Percentiles rank a stretch among this genome's conserved stretches.
These are phyloP conservation scores for Ascomycota sp. DNA, from an alignment of 2,329 filamentous ascomycete genomes.

Conservation along the genomic window DNA sequence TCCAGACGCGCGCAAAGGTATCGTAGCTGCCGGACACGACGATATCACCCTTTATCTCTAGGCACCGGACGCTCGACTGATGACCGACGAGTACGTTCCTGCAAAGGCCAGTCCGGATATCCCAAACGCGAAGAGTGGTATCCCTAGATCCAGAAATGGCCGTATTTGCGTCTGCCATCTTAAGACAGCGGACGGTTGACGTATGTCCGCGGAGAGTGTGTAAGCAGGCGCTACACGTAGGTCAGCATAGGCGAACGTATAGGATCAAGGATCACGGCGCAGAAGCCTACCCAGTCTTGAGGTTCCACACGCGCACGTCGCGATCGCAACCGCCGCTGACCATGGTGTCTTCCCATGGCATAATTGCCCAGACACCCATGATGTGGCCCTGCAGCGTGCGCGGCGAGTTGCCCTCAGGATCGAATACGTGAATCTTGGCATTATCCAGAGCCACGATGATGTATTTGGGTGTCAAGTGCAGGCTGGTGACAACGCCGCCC, in stretches of 20 bases:
- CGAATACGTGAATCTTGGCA: constrained; percentile 95
- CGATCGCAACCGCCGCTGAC: constrained; percentile 94
- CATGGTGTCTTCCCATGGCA: constrained; percentile 86
- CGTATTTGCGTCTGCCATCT: constrained; percentile 88
- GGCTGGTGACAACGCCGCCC: constrained; percentile 85
- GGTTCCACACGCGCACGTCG: constrained; percentile 92
- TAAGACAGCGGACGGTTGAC: constrained; percentile 86
- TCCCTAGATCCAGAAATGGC: constrained; percentile 93
- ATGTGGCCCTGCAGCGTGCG: constrained; percentile 86
- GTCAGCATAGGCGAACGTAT: too few relatives aligned
- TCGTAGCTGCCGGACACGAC: constrained; percentile 98
- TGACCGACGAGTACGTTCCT: constrained; percentile 84
- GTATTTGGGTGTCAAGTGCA: constrained; percentile 87
- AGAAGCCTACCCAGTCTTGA: constrained; percentile 60
- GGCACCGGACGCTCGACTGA: constrained; percentile 82
- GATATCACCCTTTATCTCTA: constrained; percentile 90
- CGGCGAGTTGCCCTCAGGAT: constrained; percentile 72
- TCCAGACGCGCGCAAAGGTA: constrained; percentile 93
- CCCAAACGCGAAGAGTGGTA: constrained; percentile 88
- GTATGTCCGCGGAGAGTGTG: constrained; percentile 86
- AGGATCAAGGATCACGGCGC: neutral
- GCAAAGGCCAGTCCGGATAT: constrained; percentile 72
- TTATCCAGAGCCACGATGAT: constrained; percentile 97
- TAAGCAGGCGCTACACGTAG: constrained; percentile 27
- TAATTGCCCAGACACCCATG: constrained; percentile 99